These are phyloP conservation scores for Uronychia setigera DNA, from an alignment of 73 alveolate species.

Conservation along the genomic window DNA sequence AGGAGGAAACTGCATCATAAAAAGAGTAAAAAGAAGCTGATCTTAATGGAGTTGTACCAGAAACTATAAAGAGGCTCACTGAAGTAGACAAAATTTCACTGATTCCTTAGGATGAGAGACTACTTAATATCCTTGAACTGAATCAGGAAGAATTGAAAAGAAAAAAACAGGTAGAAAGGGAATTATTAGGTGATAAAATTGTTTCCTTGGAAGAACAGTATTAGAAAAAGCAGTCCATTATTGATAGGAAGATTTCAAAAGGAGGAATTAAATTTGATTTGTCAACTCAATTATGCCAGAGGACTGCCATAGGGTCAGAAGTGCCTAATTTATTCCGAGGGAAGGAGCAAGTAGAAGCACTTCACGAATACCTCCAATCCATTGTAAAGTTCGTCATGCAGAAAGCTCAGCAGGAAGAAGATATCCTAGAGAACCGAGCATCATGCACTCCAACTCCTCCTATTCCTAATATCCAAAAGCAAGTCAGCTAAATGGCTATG, in stretches of 20 bases:
- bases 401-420: neutral
- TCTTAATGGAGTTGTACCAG: neutral
- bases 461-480: no score
- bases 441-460: no score
- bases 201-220: neutral
- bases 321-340: conserved; percentile 16
- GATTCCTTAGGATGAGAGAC: neutral
- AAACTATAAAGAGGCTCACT: neutral
- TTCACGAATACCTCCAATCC: conserved; percentile 11
- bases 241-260: conserved; percentile 26
- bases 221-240: neutral
- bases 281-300: conserved; percentile 14
- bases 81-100: neutral
- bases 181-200: neutral
- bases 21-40: no score
- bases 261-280: conserved; percentile 8
- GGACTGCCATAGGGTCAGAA: conserved; percentile 11
- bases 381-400: neutral
- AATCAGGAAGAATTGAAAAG: neutral
- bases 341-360: neutral
- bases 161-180: neutral
- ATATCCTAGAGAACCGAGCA: neutral
- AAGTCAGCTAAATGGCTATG: no score
- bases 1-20: neutral
- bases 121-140: neutral